These are phyloP conservation scores for Amyloporia xantha DNA, from an alignment of 768 basidiomycete genomes.

Conservation along the genomic window DNA sequence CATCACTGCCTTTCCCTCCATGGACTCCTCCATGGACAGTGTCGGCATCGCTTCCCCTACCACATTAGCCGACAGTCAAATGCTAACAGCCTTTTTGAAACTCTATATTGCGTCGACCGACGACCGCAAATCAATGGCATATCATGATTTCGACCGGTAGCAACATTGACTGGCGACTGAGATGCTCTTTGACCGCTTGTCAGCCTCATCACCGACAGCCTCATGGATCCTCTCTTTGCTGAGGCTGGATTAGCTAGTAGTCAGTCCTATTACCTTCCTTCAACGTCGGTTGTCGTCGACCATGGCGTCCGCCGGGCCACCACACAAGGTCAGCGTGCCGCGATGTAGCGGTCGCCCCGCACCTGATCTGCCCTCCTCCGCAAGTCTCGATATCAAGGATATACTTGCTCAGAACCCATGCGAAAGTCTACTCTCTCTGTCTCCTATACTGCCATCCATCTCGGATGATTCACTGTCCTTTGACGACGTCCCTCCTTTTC, in stretches of 20 bases:
- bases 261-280: background rate
- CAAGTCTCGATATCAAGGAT: slow-evolving; percentile 9
- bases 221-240: background rate
- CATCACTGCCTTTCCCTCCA: too few relatives aligned
- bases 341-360: background rate
- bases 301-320: background rate
- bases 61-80: too few relatives aligned
- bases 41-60: too few relatives aligned
- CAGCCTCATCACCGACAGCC: background rate
- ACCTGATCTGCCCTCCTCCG: slow-evolving; percentile 3
- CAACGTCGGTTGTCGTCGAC: background rate
- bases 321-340: background rate
- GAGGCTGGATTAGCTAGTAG: background rate
- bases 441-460: slow-evolving; percentile 12
- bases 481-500: slow-evolving; percentile 27
- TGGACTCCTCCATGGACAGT: too few relatives aligned
- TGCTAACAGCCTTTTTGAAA: too few relatives aligned
- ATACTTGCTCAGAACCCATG: slow-evolving; percentile 6
- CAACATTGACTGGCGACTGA: too few relatives aligned
- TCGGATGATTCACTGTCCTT: slow-evolving; percentile 16
- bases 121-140: too few relatives aligned
- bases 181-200: too few relatives aligned
- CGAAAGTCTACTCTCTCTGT: slow-evolving; percentile 19
- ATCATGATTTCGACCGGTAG: too few relatives aligned
- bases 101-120: too few relatives aligned